Conservation (phyloP, 495 filamentous ascomycete genomes). For the Daldinia vernicosa region DNA sequence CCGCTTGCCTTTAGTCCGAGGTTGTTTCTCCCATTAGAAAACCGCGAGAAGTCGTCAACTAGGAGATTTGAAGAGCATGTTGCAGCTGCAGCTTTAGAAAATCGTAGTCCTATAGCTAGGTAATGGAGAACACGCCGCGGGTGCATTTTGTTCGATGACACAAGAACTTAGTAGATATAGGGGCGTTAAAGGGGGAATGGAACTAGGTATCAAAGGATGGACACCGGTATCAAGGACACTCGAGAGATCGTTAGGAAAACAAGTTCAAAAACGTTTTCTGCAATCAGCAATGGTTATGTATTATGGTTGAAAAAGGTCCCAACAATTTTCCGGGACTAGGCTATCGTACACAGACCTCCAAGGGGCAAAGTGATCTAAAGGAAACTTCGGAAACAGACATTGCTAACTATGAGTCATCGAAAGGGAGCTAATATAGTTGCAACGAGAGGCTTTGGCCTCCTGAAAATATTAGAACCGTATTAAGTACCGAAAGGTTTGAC, state of each 20-base stretch:
- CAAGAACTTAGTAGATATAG: not conserved
- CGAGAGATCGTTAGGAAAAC: not conserved
- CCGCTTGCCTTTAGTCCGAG: conserved; percentile 27
- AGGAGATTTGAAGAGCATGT: conserved; percentile 16
- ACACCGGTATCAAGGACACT: not conserved
- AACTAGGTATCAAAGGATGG: not conserved
- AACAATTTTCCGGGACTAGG: not conserved
- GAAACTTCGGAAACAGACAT: not conserved
- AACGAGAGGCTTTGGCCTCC: not conserved
- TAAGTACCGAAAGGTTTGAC: not conserved
- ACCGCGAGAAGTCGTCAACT: conserved; percentile 31
- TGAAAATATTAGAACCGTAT: not conserved
- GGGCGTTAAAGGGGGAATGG: not conserved
- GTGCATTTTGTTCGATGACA: not conserved
- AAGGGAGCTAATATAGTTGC: not conserved
- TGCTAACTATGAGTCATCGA: not conserved
- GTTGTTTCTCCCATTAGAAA: conserved; percentile 13
- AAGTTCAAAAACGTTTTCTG: not conserved
- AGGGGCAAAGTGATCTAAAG: not conserved
- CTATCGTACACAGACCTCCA: not conserved
- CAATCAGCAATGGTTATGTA: not conserved
- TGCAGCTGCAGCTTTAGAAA: not conserved
- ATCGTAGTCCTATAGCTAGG: not conserved
- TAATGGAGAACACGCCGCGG: not conserved
- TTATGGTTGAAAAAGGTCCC: not conserved